phyloP scores from a whole-genome alignment of 1,139 yeast species.

The Zygosaccharomyces sapae region DNA sequence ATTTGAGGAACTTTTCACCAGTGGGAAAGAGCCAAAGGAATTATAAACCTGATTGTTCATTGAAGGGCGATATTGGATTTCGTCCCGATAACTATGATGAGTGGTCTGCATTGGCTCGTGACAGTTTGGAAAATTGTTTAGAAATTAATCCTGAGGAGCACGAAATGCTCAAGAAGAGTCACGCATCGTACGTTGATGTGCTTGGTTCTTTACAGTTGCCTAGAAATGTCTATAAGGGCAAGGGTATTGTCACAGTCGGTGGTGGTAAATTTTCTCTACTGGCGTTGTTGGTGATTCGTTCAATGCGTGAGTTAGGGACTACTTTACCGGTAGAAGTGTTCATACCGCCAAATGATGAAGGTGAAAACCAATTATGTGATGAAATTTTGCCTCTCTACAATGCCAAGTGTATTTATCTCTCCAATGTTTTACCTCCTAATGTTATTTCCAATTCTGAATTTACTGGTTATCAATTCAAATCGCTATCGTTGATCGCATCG shows the following conservation, averaged over 20 bases:
- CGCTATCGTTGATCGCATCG: slow-evolving; percentile 67
- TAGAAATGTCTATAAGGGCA: slow-evolving; percentile 50
- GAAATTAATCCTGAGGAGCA: slow-evolving; percentile 47
- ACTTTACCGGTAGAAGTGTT: slow-evolving; percentile 72
- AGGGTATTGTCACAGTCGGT: slow-evolving; percentile 78
- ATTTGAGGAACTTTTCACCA: slow-evolving; percentile 25
- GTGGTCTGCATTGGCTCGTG: slow-evolving; percentile 27
- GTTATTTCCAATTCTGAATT: slow-evolving; percentile 47
- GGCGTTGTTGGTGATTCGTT: slow-evolving; percentile 59
- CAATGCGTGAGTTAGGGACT: slow-evolving; percentile 60
- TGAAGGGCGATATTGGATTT: slow-evolving; percentile 28
- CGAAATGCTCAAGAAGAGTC: slow-evolving; percentile 48
- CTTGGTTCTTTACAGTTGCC: slow-evolving; percentile 48
- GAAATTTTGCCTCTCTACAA: slow-evolving; percentile 59
- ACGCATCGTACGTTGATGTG: slow-evolving; percentile 47
- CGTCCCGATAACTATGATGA: slow-evolving; percentile 23
- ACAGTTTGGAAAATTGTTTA: slow-evolving; percentile 27
- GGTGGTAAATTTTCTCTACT: slow-evolving; percentile 78
- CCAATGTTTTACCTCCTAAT: slow-evolving; percentile 51
- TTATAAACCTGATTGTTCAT: slow-evolving; percentile 24
- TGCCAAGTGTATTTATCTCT: slow-evolving; percentile 65
- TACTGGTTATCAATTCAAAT: slow-evolving; percentile 75
- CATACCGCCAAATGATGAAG: slow-evolving; percentile 62
- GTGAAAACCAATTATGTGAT: slow-evolving; percentile 64
- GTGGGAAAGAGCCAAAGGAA: slow-evolving; percentile 23